phyloP scores from a whole-genome alignment of 495 filamentous ascomycete species.

The Penicillium macrosclerotiorum region DNA sequence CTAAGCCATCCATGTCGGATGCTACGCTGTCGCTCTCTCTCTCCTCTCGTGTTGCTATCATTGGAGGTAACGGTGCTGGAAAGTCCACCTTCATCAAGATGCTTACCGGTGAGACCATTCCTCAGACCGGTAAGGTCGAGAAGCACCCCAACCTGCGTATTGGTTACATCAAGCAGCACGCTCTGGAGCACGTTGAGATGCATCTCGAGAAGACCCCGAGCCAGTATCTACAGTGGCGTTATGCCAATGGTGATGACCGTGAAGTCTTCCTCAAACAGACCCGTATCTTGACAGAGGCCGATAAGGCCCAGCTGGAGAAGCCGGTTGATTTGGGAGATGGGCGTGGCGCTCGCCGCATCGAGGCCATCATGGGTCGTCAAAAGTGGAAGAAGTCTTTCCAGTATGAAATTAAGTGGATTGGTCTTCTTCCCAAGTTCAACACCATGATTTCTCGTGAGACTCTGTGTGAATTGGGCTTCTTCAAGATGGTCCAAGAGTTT shows the following conservation, averaged over 20 bases:
- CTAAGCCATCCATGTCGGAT: slow-evolving; percentile 82
- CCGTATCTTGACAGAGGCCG: slow-evolving; percentile 78
- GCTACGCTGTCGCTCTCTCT: slow-evolving; percentile 84
- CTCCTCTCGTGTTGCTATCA: slow-evolving; percentile 91
- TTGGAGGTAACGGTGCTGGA: slow-evolving; percentile 95
- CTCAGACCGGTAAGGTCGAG: slow-evolving; percentile 84
- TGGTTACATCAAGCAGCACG: slow-evolving; percentile 99
- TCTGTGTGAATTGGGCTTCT: slow-evolving; percentile 76
- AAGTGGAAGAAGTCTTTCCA: slow-evolving; percentile 99
- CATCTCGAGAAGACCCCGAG: slow-evolving; percentile 98
- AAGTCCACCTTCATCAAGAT: slow-evolving; percentile 99
- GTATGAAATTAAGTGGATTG: slow-evolving; percentile 96
- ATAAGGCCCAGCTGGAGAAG: slow-evolving; percentile 88
- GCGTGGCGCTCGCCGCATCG: slow-evolving; percentile 71
- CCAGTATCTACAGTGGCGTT: slow-evolving; percentile 98
- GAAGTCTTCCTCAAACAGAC: slow-evolving; percentile 98
- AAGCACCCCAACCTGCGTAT: slow-evolving; percentile 99
- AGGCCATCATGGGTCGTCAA: slow-evolving; percentile 89
- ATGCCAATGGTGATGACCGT: slow-evolving; percentile 92
- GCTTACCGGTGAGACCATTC: slow-evolving; percentile 91
- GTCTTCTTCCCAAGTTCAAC: slow-evolving; percentile 88
- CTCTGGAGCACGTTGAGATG: slow-evolving; percentile 98
- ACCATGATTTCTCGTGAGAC: slow-evolving; percentile 91
- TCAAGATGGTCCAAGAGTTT: slow-evolving; percentile 94
- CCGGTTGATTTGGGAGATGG: slow-evolving; percentile 80